Base-by-base conservation (phyloP, 1,139 yeast species). In the Fermentozyma sake region DNA sequence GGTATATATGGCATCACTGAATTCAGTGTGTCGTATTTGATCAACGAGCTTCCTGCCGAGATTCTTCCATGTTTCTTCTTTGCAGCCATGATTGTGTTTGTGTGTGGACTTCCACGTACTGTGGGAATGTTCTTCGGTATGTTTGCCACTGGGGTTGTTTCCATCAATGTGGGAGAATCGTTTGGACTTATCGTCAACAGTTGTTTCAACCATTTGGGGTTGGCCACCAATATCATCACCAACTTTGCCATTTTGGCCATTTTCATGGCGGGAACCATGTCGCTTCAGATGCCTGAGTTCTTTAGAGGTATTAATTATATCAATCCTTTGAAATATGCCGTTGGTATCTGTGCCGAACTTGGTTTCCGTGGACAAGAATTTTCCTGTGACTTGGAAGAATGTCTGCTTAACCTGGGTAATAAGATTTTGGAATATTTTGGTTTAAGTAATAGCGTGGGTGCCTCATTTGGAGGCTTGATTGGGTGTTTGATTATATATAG, bases 311-410 rank as follows among this genome's bases (percentile, higher is more conserved):
- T 47, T 38, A 51, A 51, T 34, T 51, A 43, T 27, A 39, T 51
- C 26, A 44, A 39, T 26, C 55, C 55, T 5, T 28, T 47, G 35
- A 50, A 49, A 36, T 51, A 50, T 23, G 51, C 44, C 4, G 52
- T 48, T 22, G 50, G 48, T 3, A 39, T 50, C 9, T 52, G 62
- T 41, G 65, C 67, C 9, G 58, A 59, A 34, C 41, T 65, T 30
- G 66, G 61, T 8, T 58, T 67, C 26, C 28, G 42, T 27, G 52
- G 47, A 20, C 68, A 61, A 38, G 24, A 22, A 1, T 67, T 67
- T 35, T 31, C 33, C 12, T 67, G 73, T 45, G 47, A 41, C 3
- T 20, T 33, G 8, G 45, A 34, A 4, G 38, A 32, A 2, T 67
- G 73, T 43, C 36, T 43, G 3, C 50, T 66, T 26, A 35, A 41